phyloP scores from a whole-genome alignment of 768 basidiomycete genomes.

The Psilocybe azurescens region DNA sequence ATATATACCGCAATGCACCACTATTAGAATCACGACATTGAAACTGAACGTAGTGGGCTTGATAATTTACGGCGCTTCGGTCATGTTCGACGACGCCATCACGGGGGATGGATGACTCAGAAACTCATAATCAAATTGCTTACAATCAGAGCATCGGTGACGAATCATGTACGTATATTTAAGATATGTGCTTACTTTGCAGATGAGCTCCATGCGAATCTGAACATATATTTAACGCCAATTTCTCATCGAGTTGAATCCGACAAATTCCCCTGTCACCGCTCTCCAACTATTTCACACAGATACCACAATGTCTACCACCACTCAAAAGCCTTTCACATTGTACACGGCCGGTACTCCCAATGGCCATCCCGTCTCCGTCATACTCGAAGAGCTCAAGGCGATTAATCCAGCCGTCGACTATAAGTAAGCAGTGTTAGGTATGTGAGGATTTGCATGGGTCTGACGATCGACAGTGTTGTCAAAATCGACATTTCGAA shows the following conservation, averaged over 20 bases:
- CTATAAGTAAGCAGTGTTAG: slow-evolving; percentile 49
- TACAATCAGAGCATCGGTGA: neutral
- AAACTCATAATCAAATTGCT: neutral
- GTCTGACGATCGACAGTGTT: slow-evolving; percentile 35
- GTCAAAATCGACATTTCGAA: slow-evolving; percentile 61
- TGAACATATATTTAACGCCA: neutral
- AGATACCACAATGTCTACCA: slow-evolving; percentile 29
- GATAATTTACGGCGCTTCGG: neutral
- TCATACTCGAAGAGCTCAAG: slow-evolving; percentile 69
- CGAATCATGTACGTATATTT: neutral
- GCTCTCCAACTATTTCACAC: neutral
- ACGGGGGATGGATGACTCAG: neutral
- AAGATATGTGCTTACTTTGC: neutral
- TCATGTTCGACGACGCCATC: neutral
- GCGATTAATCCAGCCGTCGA: slow-evolving; percentile 50
- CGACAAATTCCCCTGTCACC: neutral
- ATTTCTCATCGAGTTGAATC: neutral
- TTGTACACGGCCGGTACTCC: slow-evolving; percentile 65
- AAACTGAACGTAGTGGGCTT: neutral
- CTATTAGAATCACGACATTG: neutral
- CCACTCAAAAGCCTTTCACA: slow-evolving; percentile 45
- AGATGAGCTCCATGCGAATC: neutral
- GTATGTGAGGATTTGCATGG: neutral
- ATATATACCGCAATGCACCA: neutral
- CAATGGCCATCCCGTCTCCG: slow-evolving; percentile 57